Percentiles rank a stretch among this genome's conserved stretches.
Evolutionary conservation across 139 green algal species (phyloP).

Genomic region (Yamagishiella unicocca): DNA sequence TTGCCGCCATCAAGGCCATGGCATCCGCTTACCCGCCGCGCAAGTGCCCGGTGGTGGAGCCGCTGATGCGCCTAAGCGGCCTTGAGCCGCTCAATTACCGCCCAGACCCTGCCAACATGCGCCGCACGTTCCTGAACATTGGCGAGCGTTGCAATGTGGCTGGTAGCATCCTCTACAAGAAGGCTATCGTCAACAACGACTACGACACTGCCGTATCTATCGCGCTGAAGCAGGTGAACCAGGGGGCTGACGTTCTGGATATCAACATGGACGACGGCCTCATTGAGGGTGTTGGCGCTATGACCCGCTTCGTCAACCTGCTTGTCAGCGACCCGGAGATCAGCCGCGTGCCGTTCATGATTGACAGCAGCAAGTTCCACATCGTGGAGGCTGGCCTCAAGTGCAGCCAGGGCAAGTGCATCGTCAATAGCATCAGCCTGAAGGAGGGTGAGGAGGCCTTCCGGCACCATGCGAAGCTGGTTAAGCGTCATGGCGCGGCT

Average conservation of each 20-base stretch:
- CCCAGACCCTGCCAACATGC: conserved; percentile 81
- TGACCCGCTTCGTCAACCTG: conserved; percentile 98
- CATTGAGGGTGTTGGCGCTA: conserved; percentile 95
- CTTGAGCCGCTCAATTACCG: conserved; percentile 96
- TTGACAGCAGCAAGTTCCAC: conserved; percentile 97
- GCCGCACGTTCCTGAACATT: conserved; percentile 95
- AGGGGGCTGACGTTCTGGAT: conserved; percentile 95
- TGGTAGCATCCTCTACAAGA: conserved; percentile 96
- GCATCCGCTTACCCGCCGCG: conserved; percentile 79
- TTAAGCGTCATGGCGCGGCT: conserved; percentile 92
- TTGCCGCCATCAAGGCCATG: conserved; percentile 85
- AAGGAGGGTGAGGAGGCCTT: conserved; percentile 98
- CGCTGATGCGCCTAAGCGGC: conserved; percentile 91
- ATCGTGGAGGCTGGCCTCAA: conserved; percentile 98
- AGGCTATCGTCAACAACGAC: conserved; percentile 94
- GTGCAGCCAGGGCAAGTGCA: conserved; percentile 96
- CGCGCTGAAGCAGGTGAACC: conserved; percentile 88
- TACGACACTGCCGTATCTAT: conserved; percentile 96
- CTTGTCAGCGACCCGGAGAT: conserved; percentile 96
- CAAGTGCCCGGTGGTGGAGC: conserved; percentile 67
- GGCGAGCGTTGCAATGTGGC: conserved; percentile 99
- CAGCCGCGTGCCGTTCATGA: conserved; percentile 97
- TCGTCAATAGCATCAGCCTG: conserved; percentile 98
- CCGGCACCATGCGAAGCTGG: conserved; percentile 81
- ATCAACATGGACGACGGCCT: conserved; percentile 99